A percentile compares a stretch with the other conserved stretches of the same genome.
phyloP scores from a whole-genome alignment of 352 stramenopile species.

The Globisporangium splendens region DNA sequence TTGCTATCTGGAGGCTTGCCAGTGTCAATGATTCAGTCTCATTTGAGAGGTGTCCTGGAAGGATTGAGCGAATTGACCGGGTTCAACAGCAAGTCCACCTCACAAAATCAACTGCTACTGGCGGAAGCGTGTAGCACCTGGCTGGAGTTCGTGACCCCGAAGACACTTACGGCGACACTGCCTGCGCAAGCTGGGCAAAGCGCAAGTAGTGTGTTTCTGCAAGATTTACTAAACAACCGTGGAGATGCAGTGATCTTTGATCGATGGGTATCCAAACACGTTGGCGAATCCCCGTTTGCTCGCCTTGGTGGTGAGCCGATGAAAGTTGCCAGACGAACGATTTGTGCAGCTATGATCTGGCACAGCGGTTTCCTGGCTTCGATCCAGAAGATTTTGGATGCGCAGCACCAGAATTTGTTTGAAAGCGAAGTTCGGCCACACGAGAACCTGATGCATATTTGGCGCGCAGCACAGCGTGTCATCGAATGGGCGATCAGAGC shows the following conservation, averaged over 20 bases:
- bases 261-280: constrained; percentile 77
- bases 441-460: constrained; percentile 90
- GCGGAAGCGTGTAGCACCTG: constrained; percentile 44
- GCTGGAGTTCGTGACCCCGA: constrained; percentile 60
- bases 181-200: constrained; percentile 11
- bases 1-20: constrained; percentile 77
- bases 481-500: constrained; percentile 87
- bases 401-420: constrained; percentile 29
- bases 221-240: constrained; percentile 62
- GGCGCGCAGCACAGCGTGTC: constrained; percentile 80
- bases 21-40: constrained; percentile 42
- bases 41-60: constrained; percentile 59
- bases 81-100: constrained; percentile 18
- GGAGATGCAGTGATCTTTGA: constrained; percentile 59
- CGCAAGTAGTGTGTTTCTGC: constrained; percentile 45
- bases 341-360: constrained; percentile 88
- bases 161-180: constrained; percentile 34
- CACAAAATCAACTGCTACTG: constrained; percentile 32
- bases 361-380: constrained; percentile 71
- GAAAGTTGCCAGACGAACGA: constrained; percentile 80
- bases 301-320: constrained; percentile 78
- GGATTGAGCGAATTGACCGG: constrained; percentile 46
- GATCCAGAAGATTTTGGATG: constrained; percentile 54
- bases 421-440: constrained; percentile 76
- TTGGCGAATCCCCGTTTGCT: constrained; percentile 80